These are phyloP conservation scores for Ormosia emarginata DNA, from an alignment of 306 rosid genomes.

Conservation along the genomic window DNA sequence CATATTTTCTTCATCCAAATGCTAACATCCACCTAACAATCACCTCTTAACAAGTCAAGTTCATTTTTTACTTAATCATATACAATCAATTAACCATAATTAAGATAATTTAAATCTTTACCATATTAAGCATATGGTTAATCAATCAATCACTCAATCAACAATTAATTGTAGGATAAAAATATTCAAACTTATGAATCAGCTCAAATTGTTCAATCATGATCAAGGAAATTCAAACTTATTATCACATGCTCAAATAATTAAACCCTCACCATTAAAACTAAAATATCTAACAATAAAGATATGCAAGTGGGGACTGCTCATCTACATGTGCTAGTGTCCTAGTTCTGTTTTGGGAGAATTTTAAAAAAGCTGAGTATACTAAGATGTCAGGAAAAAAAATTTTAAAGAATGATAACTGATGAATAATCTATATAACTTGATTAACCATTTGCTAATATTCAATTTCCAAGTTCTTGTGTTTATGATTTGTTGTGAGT, in stretches of 20 bases:
- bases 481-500: not conserved
- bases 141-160: not conserved
- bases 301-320: not conserved
- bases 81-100: not conserved
- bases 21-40: not conserved
- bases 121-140: not conserved
- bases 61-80: not conserved
- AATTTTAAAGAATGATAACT: not conserved
- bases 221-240: not conserved
- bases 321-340: not conserved
- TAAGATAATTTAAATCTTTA: not conserved
- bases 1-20: not conserved
- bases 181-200: not conserved
- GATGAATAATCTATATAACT: too few species aligned
- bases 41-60: not conserved
- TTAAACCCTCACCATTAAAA: not conserved
- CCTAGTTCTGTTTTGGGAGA: not conserved
- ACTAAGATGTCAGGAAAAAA: not conserved
- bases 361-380: not conserved
- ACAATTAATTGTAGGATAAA: not conserved
- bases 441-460: too few species aligned
- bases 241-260: not conserved
- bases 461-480: not conserved
- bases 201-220: not conserved
- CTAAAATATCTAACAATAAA: not conserved